Conservation (phyloP, 306 rosid genomes). For the Gleditsia sinensis region DNA sequence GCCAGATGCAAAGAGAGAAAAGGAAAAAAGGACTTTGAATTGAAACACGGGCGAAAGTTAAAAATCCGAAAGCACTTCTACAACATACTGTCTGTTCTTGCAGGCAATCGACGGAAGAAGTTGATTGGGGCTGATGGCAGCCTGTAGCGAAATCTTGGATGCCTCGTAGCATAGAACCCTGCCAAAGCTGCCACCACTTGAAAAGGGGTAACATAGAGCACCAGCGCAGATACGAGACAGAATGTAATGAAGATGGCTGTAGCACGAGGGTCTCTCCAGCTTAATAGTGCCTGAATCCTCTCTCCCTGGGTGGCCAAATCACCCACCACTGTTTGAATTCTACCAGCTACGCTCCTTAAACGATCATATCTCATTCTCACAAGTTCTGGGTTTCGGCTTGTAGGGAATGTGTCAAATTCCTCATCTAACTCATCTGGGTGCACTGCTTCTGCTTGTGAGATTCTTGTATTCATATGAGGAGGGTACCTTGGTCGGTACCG, state of each 20-base stretch:
- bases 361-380: slow-evolving; percentile 63
- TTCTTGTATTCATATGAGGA: slow-evolving; percentile 58
- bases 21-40: background rate
- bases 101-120: slow-evolving; percentile 60
- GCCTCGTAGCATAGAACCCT: slow-evolving; percentile 46
- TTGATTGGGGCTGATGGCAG: slow-evolving; percentile 51
- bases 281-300: slow-evolving; percentile 45
- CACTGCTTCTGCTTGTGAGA: slow-evolving; percentile 51
- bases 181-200: slow-evolving; percentile 47
- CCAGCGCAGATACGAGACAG: slow-evolving; percentile 47
- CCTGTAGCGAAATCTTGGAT: slow-evolving; percentile 54
- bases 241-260: slow-evolving; percentile 46
- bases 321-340: slow-evolving; percentile 54
- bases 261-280: slow-evolving; percentile 60
- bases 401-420: slow-evolving; percentile 61
- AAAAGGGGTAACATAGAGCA: slow-evolving; percentile 50
- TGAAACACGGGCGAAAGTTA: background rate
- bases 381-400: slow-evolving; percentile 38
- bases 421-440: slow-evolving; percentile 62
- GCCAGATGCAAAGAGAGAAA: background rate
- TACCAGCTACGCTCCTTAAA: slow-evolving; percentile 53
- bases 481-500: slow-evolving; percentile 59
- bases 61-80: background rate
- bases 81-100: slow-evolving; percentile 53
- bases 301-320: slow-evolving; percentile 64